These are phyloP conservation scores for Auricularia heimuer DNA, from an alignment of 768 basidiomycete genomes.

Conservation along the genomic window DNA sequence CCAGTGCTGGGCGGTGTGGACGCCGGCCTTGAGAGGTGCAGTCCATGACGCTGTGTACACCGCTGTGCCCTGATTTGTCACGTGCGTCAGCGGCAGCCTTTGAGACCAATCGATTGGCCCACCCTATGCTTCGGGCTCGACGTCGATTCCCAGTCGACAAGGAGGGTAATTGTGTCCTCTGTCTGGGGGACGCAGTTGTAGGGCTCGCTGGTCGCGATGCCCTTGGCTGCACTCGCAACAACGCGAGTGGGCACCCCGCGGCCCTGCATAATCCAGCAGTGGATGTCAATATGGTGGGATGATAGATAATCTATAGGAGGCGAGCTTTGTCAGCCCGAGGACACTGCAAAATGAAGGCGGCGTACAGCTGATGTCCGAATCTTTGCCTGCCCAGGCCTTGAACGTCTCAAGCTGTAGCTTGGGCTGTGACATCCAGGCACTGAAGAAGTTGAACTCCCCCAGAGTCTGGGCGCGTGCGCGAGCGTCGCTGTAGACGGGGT, in stretches of 20 bases:
- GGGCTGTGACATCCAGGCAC: conserved; percentile 95
- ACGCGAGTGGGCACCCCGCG: conserved; percentile 73
- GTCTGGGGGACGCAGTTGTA: conserved; percentile 80
- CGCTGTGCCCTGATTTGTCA: conserved; percentile 48
- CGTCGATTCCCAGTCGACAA: conserved; percentile 88
- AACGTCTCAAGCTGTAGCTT: conserved; percentile 93
- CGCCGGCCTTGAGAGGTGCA: conserved; percentile 79
- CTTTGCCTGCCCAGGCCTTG: conserved; percentile 90
- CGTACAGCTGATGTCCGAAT: conserved; percentile 76
- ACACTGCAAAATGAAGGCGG: background rate
- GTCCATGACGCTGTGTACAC: conserved; percentile 96
- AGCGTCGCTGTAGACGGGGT: conserved; percentile 90
- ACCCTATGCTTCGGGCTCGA: conserved; percentile 53
- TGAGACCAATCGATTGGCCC: background rate
- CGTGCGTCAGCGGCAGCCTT: no score
- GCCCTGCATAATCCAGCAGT: conserved; percentile 75
- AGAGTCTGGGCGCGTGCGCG: conserved; percentile 62
- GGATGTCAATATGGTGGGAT: conserved; percentile 88
- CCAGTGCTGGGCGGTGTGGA: conserved; percentile 87
- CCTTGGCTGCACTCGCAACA: conserved; percentile 81
- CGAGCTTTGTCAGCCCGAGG: conserved; percentile 7
- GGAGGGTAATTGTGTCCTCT: conserved; percentile 89
- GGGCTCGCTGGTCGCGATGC: conserved; percentile 82
- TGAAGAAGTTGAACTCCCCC: conserved; percentile 94
- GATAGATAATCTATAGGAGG: conserved; percentile 81